phyloP scores from a whole-genome alignment of 139 green algal species.

The Haematococcus sp. region DNA sequence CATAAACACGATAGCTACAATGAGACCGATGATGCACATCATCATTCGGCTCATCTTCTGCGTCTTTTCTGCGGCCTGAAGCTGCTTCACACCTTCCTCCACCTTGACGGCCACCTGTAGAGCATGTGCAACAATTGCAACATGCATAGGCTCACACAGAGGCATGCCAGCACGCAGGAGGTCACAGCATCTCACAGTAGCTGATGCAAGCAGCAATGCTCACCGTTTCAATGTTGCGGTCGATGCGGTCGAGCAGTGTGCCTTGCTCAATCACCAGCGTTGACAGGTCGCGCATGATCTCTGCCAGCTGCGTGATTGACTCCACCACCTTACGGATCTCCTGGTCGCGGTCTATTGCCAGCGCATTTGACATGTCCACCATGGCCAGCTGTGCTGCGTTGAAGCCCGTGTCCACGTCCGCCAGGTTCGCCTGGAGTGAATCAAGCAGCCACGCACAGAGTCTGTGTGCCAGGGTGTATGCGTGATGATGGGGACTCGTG shows the following conservation, averaged over 20 bases:
- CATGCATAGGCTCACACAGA: background rate
- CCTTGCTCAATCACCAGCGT: conserved; percentile 98
- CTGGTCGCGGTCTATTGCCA: conserved; percentile 77
- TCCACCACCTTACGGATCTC: conserved; percentile 84
- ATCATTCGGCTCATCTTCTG: conserved; percentile 79
- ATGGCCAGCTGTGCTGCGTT: conserved; percentile 64
- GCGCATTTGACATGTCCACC: conserved; percentile 31
- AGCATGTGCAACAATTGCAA: too few species aligned
- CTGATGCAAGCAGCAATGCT: conserved; percentile 2
- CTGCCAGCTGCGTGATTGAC: conserved; percentile 51
- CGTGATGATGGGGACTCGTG: too few species aligned
- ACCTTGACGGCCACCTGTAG: conserved; percentile 44
- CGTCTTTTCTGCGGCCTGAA: conserved; percentile 85
- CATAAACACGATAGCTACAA: conserved; percentile 82
- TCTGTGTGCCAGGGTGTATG: too few species aligned
- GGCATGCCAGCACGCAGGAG: background rate
- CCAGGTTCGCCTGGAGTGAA: background rate
- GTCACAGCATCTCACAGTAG: background rate
- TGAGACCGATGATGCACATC: conserved; percentile 91
- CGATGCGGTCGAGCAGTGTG: conserved; percentile 89
- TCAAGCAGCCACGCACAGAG: too few species aligned
- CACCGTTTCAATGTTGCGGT: conserved; percentile 47
- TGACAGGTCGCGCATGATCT: conserved; percentile 96
- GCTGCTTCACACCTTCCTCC: conserved; percentile 86
- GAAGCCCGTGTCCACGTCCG: conserved; percentile 76